Evolutionary conservation across 305 asterid genomes (phyloP), one percentile per base, ranked within the genome.

Genomic region (Solanum chacoense): DNA sequence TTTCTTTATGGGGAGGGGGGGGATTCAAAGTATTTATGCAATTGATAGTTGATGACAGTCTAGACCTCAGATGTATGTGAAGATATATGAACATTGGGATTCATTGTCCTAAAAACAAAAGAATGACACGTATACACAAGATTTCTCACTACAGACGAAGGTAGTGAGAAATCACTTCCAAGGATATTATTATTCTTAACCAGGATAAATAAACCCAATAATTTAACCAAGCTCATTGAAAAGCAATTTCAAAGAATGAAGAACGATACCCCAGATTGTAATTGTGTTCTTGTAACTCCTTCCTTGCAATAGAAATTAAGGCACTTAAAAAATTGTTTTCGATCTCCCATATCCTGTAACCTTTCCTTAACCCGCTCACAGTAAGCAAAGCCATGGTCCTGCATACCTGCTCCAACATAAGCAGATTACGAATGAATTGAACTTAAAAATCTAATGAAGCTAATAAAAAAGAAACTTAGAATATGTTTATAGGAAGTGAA

Each of bases 351-450:
- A 86, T 92, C 94, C 85, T 89, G 93, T 86, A 96, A 88, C 89
- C 94, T 93, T 91, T 94, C 98, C 93, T 92, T 95, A 92, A 98
- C 94, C 92, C 94, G 95, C 90, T 94, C 96, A 83, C 91, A 91
- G 90, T 95, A 93, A 89, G 92, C 90, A 88, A 93, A 85, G 83
- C 91, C 94, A 73, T 92, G 94, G 85, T 92, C 95, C 87, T 85
- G 95, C 92, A 92, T 87, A 91, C 95, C 99, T 97, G 96, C 89
- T 79, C 76, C 92, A 87, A 91, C 76, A 91, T 45, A 89, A 74
- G 55, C 22, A 35, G 88, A 88, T 75, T 35, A 36, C 37, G 14
- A 65, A 45, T 11, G 14, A 63, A 84, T 63, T 65, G 26, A 18
- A 73, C 69, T 26, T 18, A 38, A n/a, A 38, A 29, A 73, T 83